Base-by-base conservation (phyloP, 1,139 yeast genomes). In the Kodamaea alishanica region DNA sequence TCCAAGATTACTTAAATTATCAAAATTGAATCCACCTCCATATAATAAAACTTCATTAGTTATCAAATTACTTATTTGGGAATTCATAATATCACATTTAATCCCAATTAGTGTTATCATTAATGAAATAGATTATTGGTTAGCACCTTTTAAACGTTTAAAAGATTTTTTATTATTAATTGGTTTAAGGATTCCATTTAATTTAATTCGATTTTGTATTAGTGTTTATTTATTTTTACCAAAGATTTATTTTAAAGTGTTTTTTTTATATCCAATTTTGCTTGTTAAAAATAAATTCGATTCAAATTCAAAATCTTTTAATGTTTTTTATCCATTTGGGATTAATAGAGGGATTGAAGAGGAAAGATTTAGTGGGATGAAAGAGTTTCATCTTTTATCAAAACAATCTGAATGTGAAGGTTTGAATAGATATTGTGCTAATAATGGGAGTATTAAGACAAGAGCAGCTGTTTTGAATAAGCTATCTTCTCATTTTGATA, bases 191-290 rank as follows among this genome's bases (percentile, higher is more conserved):
- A 37, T 60, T 7, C 65, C 63, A 1, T 37, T 49, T 27, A 48
- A 49, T 36, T 24, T 48, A 12, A 11, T 48, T 3, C 38, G 51
- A 22, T 38, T 50, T 15, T 49, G 49, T 37, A 27, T 57, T 8
- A 51, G 49, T 24, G 28, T 51, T 6, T 24, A 47, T 20, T 35
- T 56, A 12, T 51, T 53, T 30, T 28, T 58, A 20, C 63, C 64
- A 2, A 52, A 44, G 32, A 42, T 53, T 6, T 37, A 51, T 7
- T 34, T 53, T 28, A 49, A 49, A 30, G 34, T 49, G 6, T 48
- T 52, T 31, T 29, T 52, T 4, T 34, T 50, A n/a, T 49, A 49
- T 37, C 56, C 56, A 2, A 26, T 48, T 5, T 10, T 44, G 31
- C 42, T 35, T 9, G n/a, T 38, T 9, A 41, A 31, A 15, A 25